Evolutionary conservation across 805 yeast species (phyloP).

Genomic region (Nakazawaea wyomingensis): DNA sequence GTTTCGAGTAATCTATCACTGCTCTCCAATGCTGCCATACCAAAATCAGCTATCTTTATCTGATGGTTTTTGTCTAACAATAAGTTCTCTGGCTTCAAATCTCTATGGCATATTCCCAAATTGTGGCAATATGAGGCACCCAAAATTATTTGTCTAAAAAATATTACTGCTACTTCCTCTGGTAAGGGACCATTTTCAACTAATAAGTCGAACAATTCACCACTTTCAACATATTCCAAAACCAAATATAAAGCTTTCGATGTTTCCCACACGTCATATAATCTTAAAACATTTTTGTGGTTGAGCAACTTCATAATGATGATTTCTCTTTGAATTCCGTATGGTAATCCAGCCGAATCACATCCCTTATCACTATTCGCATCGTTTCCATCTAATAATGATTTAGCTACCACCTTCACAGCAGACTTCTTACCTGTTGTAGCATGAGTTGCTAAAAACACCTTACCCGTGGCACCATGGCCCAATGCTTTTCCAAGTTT

Average conservation of each 20-base stretch:
- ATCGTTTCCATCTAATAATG: slow-evolving; percentile 31
- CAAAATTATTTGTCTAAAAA: slow-evolving; percentile 69
- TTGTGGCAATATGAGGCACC: slow-evolving; percentile 82
- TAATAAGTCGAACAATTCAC: slow-evolving; percentile 72
- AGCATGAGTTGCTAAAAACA: slow-evolving; percentile 65
- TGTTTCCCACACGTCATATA: slow-evolving; percentile 98
- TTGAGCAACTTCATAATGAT: slow-evolving; percentile 94
- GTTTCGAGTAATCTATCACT: slow-evolving; percentile 69
- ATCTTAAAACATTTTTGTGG: slow-evolving; percentile 88
- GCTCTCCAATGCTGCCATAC: slow-evolving; percentile 83
- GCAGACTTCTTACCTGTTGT: slow-evolving; percentile 74
- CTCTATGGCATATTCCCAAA: slow-evolving; percentile 76
- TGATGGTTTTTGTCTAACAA: slow-evolving; percentile 58
- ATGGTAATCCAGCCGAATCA: slow-evolving; percentile 68
- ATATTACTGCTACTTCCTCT: slow-evolving; percentile 69
- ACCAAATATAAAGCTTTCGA: slow-evolving; percentile 80
- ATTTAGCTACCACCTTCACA: slow-evolving; percentile 75
- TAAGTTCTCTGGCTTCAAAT: slow-evolving; percentile 76
- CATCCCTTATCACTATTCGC: slow-evolving; percentile 25
- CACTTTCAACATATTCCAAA: slow-evolving; percentile 83
- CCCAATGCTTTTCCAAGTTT: slow-evolving; percentile 73
- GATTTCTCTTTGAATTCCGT: slow-evolving; percentile 96
- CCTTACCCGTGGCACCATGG: slow-evolving; percentile 80
- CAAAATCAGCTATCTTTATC: slow-evolving; percentile 80
- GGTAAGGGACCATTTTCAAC: slow-evolving; percentile 67